These are phyloP conservation scores for Syncephalastrum contaminatum DNA, from an alignment of 371 early-diverging fungal genomes.

Conservation along the genomic window DNA sequence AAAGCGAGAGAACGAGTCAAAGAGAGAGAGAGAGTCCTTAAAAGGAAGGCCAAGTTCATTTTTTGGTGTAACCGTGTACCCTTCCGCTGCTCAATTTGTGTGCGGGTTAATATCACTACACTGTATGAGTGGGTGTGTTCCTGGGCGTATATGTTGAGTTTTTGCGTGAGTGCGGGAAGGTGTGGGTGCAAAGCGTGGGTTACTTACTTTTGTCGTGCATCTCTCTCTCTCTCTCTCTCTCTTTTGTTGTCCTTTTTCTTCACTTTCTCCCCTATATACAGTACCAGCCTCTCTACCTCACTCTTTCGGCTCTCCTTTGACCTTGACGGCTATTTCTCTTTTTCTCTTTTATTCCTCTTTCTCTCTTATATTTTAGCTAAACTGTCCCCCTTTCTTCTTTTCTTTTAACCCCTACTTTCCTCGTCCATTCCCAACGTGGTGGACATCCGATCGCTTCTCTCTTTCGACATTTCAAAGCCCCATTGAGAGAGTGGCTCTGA, in stretches of 20 bases:
- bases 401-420: neutral
- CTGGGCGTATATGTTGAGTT: no score
- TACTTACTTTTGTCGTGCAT: neutral
- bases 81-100: no score
- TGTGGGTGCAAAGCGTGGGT: no score
- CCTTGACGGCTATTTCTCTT: conserved; percentile 3
- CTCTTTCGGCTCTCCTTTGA: conserved; percentile 3
- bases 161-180: no score
- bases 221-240: conserved; percentile 5
- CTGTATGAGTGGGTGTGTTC: no score
- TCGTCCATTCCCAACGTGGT: neutral
- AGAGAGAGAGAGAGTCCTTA: no score
- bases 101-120: no score
- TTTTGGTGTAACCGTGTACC: no score
- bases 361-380: conserved; percentile 2
- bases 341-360: conserved; percentile 8
- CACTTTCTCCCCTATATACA: conserved; percentile 1
- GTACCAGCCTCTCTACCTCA: neutral
- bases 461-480: neutral
- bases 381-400: conserved; percentile 2
- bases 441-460: neutral
- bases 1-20: no score
- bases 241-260: conserved; percentile 5
- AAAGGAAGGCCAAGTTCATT: no score
- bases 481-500: neutral